Base-by-base conservation (phyloP, 73 alveolate species). In the Paramecium caudatum region DNA sequence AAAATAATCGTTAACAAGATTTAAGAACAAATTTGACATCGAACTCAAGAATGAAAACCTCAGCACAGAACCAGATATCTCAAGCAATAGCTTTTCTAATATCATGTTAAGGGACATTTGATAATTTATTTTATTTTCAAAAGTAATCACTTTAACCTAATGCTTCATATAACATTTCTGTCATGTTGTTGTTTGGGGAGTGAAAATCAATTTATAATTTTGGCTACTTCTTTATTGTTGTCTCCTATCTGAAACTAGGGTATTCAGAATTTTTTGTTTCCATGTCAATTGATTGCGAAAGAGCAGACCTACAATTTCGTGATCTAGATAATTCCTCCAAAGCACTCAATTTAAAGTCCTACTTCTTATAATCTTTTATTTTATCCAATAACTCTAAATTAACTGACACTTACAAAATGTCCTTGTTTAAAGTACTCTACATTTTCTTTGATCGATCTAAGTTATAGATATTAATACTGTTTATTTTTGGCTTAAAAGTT, bases 131-230 rank as follows among this genome's bases (percentile, higher is more conserved):
- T n/a, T n/a, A n/a, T n/a, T n/a, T 23, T 55, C 80, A 55, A 55
- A 55, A 55, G n/a, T 55, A 55, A 10, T 55, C 46, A 23, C 30
- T 12, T 27, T 55, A 37, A 23, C 80, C 80, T 5, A 55, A 55
- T 0, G 80, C 80, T 55, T 55, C 80, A 55, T 55, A 55, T 55
- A 55, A 55, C 80, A 55, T 55, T 55, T 55, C 80, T 23, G 80
- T 55, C 80, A 17, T 19, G 30, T 55, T 55, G 46, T 55, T 8
- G 12, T 37, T 2, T 0, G 80, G 43, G 30, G 21, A 19, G 30
- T 55, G 23, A 10, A 19, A 55, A 23, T 55, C 80, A 23, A 55
- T 55, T 21, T 55, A 4, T 23, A 55, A 55, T 55, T 55, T 55
- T 23, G 80, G 80, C 30, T 55, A 55, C 30, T 55, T 55, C 80